Percentiles rank a stretch among this genome's conserved stretches.
These are phyloP conservation scores for Candida broadrunensis DNA, from an alignment of 805 yeast species.

Conservation along the genomic window DNA sequence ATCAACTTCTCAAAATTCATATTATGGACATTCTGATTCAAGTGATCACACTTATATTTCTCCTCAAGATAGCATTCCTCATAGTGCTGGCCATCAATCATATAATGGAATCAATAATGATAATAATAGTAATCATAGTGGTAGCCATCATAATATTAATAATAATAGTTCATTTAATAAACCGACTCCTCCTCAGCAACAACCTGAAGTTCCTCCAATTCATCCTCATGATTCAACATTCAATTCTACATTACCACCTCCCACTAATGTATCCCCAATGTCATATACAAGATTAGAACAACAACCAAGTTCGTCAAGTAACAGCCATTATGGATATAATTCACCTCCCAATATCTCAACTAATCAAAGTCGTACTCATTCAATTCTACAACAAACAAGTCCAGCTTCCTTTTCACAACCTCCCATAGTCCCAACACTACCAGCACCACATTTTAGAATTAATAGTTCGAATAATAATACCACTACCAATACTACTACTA, in stretches of 20 bases:
- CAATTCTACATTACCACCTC: not conserved
- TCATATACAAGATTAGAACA: not conserved
- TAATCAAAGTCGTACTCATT: no score
- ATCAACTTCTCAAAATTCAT: not conserved
- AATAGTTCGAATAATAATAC: no score
- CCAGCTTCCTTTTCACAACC: no score
- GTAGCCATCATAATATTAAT: not conserved
- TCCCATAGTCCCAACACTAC: no score
- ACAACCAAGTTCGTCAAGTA: not conserved
- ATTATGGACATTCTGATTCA: not conserved
- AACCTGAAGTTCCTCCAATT: no score
- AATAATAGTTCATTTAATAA: not conserved
- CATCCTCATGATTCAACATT: no score
- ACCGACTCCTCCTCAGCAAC: not conserved
- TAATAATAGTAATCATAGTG: not conserved
- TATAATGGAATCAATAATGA: not conserved
- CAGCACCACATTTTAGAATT: no score
- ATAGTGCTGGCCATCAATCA: not conserved
- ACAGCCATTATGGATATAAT: no score
- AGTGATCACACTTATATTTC: not conserved
- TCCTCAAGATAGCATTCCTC: not conserved
- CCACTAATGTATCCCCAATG: not conserved
- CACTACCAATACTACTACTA: no score
- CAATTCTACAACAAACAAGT: no score
- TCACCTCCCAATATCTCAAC: no score